Percentiles rank a stretch among this genome's conserved stretches.
Conservation (phyloP, 768 basidiomycete genomes). For the Boletellus ananiceps region DNA sequence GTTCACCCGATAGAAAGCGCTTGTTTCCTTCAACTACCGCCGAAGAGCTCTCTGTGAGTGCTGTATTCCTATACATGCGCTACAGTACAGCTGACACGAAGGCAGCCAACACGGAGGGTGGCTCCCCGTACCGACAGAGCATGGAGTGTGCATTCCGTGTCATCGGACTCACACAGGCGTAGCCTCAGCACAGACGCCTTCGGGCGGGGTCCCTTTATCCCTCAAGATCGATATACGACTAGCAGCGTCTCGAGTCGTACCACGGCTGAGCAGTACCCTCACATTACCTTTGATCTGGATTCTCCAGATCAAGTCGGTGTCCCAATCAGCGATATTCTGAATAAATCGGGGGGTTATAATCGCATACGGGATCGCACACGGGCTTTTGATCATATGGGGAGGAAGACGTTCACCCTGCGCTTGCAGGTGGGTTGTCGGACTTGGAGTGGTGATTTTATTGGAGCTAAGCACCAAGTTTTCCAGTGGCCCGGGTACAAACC, state of each 20-base stretch:
- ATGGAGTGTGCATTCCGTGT: constrained; percentile 9
- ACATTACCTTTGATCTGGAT: constrained; percentile 56
- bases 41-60: constrained; percentile 13
- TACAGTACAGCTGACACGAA: constrained; percentile 15
- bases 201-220: constrained; percentile 21
- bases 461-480: constrained; percentile 2
- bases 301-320: constrained; percentile 56
- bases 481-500: constrained; percentile 78
- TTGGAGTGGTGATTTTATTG: not conserved
- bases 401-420: constrained; percentile 72
- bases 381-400: constrained; percentile 54
- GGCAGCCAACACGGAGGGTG: constrained; percentile 18
- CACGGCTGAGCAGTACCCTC: constrained; percentile 37
- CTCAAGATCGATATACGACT: constrained; percentile 22
- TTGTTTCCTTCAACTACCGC: constrained; percentile 2
- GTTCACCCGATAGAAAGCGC: constrained; percentile 21
- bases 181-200: constrained; percentile 1
- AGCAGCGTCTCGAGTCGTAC: constrained; percentile 8
- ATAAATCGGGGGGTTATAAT: constrained; percentile 41
- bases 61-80: constrained; percentile 1
- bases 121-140: constrained; percentile 13
- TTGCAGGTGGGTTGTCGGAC: constrained; percentile 48
- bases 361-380: constrained; percentile 53
- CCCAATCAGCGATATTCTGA: constrained; percentile 55
- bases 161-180: constrained; percentile 1